Conservation (phyloP, 163 green algal species). For the Scenedesmus sp. region DNA sequence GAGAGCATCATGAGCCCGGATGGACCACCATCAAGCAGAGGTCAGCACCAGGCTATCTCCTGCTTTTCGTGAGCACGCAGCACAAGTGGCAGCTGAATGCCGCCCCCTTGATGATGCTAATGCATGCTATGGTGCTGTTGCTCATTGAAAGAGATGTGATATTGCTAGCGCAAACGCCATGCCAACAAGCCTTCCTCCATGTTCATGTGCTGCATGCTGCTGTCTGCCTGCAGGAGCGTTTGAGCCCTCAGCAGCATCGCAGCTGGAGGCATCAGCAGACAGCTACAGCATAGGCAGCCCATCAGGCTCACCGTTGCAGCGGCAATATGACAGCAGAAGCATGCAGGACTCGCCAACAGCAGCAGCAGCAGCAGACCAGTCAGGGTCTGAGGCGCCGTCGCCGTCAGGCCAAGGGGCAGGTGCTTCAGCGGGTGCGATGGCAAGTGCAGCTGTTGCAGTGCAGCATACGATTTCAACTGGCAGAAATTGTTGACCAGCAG, state of each 20-base stretch:
- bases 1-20: constrained; percentile 60
- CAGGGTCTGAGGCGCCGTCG: not conserved
- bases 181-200: not conserved
- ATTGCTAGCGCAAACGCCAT: no score
- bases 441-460: not conserved
- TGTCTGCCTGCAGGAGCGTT: not conserved
- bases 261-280: constrained; percentile 39
- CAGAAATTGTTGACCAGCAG: not conserved
- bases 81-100: no score
- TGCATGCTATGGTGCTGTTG: not conserved
- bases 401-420: not conserved
- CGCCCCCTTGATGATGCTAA: not conserved
- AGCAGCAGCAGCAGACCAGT: constrained; percentile 23
- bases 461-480: not conserved
- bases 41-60: not conserved
- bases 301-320: not conserved
- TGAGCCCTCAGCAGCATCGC: constrained; percentile 41
- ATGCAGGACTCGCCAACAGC: not conserved
- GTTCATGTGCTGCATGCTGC: not conserved
- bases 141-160: no score
- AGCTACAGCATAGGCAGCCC: constrained; percentile 24
- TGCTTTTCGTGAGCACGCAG: not conserved
- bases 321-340: not conserved
- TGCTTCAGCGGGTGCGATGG: not conserved
- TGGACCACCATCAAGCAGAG: constrained; percentile 53